phyloP scores from a whole-genome alignment of 345 rosid species.

The Corchorus capsularis region DNA sequence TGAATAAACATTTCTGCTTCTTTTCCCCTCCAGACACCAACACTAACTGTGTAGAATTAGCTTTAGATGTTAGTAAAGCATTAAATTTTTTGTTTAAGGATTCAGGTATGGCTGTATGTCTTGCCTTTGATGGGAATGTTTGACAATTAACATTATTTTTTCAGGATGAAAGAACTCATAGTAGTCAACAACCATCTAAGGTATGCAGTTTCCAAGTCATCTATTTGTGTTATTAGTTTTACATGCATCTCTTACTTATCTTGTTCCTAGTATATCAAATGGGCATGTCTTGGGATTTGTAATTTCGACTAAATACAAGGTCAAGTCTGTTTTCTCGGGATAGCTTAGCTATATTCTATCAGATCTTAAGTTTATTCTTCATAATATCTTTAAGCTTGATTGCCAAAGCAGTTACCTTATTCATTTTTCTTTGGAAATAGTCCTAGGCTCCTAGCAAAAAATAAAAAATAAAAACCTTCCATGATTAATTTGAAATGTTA shows the following conservation, averaged over 20 bases:
- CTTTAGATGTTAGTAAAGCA: constrained; percentile 1
- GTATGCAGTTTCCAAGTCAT: constrained; percentile 22
- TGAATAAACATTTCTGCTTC: background rate
- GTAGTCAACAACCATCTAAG: constrained; percentile 47
- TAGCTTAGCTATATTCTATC: background rate
- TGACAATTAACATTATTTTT: constrained; percentile 19
- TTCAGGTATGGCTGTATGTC: background rate
- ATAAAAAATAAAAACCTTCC: background rate
- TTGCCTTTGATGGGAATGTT: constrained; percentile 5
- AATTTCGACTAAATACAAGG: constrained; percentile 5
- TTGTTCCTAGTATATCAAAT: background rate
- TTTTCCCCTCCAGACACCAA: background rate
- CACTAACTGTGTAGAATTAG: background rate
- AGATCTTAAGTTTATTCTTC: background rate
- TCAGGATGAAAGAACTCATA: constrained; percentile 33
- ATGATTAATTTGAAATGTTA: background rate
- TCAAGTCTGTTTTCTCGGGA: background rate
- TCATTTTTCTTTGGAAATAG: background rate
- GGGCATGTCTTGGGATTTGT: background rate
- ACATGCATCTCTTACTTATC: background rate
- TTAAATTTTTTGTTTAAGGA: background rate
- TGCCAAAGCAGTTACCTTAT: background rate
- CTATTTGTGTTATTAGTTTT: background rate
- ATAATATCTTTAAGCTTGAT: background rate
- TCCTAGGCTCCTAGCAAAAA: background rate